Evolutionary conservation across 208 protist species (phyloP), one percentile per base, ranked within the genome.

Genomic region (Trypanosoma mega): DNA sequence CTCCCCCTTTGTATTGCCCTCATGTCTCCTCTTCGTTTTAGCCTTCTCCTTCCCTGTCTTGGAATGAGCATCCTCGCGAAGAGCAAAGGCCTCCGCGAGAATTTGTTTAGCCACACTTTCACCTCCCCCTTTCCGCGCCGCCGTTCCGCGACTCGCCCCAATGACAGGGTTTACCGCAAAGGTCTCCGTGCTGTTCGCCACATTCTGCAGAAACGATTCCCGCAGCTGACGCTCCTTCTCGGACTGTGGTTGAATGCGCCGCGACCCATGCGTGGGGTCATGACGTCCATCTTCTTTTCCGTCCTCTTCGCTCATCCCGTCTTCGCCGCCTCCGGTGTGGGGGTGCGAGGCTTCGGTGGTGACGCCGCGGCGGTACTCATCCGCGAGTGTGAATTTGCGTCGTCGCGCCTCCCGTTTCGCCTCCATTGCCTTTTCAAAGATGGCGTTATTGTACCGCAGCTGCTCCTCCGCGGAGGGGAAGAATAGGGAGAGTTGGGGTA

Each of bases 341-440:
- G n/a, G n/a, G n/a, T n/a, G n/a, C n/a, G n/a, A n/a, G 26, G 68
- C 80, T 9, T 66, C 71, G 20, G 58, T 65, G 18, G 69, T 27
- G 44, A 94, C 26, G 14, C 82, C 74, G 36, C 90, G 85, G 49
- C 73, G 39, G 74, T 94, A 96, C 62, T 95, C 88, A 37, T 93
- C 87, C 20, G 72, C 69, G 18, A 96, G 72, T 8, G 85, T 93
- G 65, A 92, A 91, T 39, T 60, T 49, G 21, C 68, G 49, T 24
- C 43, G 33, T 26, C 60, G 31, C 12, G 61, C 41, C 18, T 71
- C 41, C 18, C 72, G 68, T 46, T 90, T 80, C 39, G 51, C 43
- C 52, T 52, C 70, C 16, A 90, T 48, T 43, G 76, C 77, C 27
- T 44, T 52, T 39, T 72, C 59, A 36, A 87, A 87, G 41, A 88